Percentiles rank a stretch among this genome's conserved stretches.
phyloP scores from a whole-genome alignment of 805 yeast species.

The Saturnispora kantuleensis region DNA sequence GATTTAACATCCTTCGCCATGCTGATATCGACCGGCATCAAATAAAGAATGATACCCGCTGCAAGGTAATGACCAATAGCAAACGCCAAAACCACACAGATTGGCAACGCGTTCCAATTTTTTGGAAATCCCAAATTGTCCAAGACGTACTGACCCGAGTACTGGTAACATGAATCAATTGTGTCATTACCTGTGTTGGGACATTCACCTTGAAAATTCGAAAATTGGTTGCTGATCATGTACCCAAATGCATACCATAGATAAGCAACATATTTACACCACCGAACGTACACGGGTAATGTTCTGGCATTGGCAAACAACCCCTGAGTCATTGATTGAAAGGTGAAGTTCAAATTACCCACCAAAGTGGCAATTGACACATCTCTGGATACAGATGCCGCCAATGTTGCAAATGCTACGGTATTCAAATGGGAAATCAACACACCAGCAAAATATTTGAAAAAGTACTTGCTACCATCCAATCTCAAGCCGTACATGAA shows the following conservation, averaged over 20 bases:
- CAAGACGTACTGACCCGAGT: slow-evolving; percentile 46
- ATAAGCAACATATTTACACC: slow-evolving; percentile 72
- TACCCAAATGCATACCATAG: slow-evolving; percentile 76
- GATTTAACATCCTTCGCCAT: slow-evolving; percentile 32
- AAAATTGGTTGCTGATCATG: slow-evolving; percentile 52
- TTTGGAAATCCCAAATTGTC: slow-evolving; percentile 48
- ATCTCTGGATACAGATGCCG: slow-evolving; percentile 49
- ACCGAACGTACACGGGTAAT: slow-evolving; percentile 78
- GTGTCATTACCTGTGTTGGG: slow-evolving; percentile 19
- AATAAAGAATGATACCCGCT: slow-evolving; percentile 38
- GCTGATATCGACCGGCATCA: slow-evolving; percentile 41
- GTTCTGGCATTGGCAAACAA: slow-evolving; percentile 62
- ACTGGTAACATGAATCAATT: slow-evolving; percentile 34
- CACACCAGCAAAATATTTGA: slow-evolving; percentile 49
- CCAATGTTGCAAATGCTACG: slow-evolving; percentile 42
- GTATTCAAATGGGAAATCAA: slow-evolving; percentile 49
- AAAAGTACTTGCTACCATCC: slow-evolving; percentile 39
- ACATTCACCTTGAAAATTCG: slow-evolving; percentile 52
- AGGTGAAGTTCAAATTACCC: slow-evolving; percentile 55
- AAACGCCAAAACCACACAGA: slow-evolving; percentile 51
- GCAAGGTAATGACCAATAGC: slow-evolving; percentile 41
- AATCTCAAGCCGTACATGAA: slow-evolving; percentile 68
- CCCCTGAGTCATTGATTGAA: slow-evolving; percentile 74
- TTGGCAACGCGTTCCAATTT: slow-evolving; percentile 59
- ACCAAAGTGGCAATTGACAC: slow-evolving; percentile 52